Conservation (phyloP, 306 rosid genomes). For the Mucuna pruriens region DNA sequence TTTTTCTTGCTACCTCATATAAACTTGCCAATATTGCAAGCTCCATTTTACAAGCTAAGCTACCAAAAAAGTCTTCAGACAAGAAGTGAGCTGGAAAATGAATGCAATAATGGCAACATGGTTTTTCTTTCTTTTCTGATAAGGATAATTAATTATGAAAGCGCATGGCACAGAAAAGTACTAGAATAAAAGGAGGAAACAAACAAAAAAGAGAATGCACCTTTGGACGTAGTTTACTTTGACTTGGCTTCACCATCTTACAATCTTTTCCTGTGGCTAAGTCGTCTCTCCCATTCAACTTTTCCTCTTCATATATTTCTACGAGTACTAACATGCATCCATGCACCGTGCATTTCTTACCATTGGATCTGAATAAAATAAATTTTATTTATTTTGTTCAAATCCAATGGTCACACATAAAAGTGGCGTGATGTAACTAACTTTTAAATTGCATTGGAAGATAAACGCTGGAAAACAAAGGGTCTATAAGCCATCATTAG, state of each 20-base stretch:
- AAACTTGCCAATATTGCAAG: background rate
- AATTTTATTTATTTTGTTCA: background rate
- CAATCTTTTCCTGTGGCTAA: background rate
- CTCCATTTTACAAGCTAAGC: background rate
- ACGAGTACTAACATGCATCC: background rate
- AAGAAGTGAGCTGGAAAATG: background rate
- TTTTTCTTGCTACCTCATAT: background rate
- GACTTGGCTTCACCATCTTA: background rate
- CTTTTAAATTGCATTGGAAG: background rate
- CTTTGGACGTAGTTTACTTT: background rate
- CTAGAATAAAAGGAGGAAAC: background rate
- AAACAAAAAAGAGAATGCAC: background rate
- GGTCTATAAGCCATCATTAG: background rate
- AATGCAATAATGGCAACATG: background rate
- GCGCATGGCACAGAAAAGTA: background rate
- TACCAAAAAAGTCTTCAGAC: background rate
- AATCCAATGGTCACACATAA: background rate
- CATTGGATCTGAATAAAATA: no score
- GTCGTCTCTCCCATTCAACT: background rate
- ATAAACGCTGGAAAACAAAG: background rate
- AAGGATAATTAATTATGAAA: background rate
- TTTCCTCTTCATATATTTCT: background rate
- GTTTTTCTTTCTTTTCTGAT: slow-evolving; percentile 8
- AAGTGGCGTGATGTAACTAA: background rate
- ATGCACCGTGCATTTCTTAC: no score